Conservation (phyloP, 805 yeast genomes). For the Candida broadrunensis region DNA sequence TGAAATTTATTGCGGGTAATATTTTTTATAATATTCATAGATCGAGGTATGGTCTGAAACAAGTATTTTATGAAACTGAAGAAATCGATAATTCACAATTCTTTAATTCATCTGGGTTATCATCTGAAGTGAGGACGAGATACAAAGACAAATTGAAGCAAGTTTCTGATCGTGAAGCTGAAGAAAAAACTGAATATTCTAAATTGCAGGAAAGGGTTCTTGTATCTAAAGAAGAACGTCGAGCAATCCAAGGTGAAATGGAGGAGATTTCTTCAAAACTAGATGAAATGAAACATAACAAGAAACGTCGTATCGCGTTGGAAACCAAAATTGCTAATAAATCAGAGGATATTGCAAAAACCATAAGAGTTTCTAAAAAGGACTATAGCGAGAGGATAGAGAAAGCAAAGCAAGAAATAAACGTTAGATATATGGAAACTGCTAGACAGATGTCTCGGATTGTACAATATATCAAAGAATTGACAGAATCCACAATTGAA, state of each 20-base stretch:
- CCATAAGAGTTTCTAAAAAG: conserved; percentile 27
- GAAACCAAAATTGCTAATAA: conserved; percentile 23
- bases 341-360: conserved; percentile 26
- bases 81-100: conserved; percentile 24
- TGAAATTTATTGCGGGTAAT: conserved; percentile 60
- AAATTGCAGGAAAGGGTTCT: background rate
- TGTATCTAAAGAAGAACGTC: conserved; percentile 1
- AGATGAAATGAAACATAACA: background rate
- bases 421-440: conserved; percentile 13
- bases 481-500: conserved; percentile 3
- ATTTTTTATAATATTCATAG: conserved; percentile 46
- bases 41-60: conserved; percentile 66
- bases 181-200: conserved; percentile 13
- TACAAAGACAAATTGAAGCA: conserved; percentile 2
- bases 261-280: conserved; percentile 7
- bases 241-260: conserved; percentile 3
- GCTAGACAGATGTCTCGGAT: conserved; percentile 1
- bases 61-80: conserved; percentile 44
- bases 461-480: conserved; percentile 5
- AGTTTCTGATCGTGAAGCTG: conserved; percentile 11
- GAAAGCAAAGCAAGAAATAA: conserved; percentile 24
- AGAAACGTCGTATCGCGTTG: conserved; percentile 15
- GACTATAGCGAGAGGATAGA: conserved; percentile 42
- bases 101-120: conserved; percentile 31
- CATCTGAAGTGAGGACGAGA: conserved; percentile 19